Evolutionary conservation across 129 eudicot species (phyloP).

Genomic region (Calendula officinalis): DNA sequence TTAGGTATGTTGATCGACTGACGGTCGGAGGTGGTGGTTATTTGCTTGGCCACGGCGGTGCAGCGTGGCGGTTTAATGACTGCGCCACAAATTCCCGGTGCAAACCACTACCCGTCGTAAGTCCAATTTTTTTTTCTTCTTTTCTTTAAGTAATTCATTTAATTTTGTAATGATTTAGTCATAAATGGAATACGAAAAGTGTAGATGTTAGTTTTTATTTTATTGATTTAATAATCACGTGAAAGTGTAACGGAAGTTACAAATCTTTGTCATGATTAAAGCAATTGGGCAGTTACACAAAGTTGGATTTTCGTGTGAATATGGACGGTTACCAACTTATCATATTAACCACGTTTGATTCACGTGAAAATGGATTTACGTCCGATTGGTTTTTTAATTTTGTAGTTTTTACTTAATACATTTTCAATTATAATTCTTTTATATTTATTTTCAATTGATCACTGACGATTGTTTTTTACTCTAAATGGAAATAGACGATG

Average conservation of each 20-base stretch:
- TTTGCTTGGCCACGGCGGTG: constrained; percentile 58
- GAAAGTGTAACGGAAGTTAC: constrained; percentile 16
- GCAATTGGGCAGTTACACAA: constrained; percentile 3
- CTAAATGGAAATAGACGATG: constrained; percentile 39
- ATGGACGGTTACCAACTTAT: too few relatives aligned
- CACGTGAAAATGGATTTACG: too few relatives aligned
- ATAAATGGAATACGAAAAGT: constrained; percentile 14
- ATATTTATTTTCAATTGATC: not conserved
- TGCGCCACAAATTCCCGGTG: constrained; percentile 39
- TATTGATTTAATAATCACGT: not conserved
- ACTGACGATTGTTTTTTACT: not conserved
- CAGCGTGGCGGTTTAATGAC: constrained; percentile 56
- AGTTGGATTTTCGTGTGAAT: not conserved
- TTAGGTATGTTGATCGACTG: constrained; percentile 41
- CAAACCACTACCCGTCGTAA: constrained; percentile 57
- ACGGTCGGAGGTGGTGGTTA: constrained; percentile 56
- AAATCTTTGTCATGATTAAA: constrained; percentile 2
- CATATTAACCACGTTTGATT: too few relatives aligned
- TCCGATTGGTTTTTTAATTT: not conserved
- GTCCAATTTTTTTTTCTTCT: constrained; percentile 17
- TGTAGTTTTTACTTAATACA: not conserved
- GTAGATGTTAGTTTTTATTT: not conserved
- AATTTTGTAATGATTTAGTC: not conserved
- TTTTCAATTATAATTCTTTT: not conserved
- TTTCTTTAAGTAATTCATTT: not conserved